Base-by-base conservation (phyloP, 176 grass and related monocot species). In the Tuctoria greenei region DNA sequence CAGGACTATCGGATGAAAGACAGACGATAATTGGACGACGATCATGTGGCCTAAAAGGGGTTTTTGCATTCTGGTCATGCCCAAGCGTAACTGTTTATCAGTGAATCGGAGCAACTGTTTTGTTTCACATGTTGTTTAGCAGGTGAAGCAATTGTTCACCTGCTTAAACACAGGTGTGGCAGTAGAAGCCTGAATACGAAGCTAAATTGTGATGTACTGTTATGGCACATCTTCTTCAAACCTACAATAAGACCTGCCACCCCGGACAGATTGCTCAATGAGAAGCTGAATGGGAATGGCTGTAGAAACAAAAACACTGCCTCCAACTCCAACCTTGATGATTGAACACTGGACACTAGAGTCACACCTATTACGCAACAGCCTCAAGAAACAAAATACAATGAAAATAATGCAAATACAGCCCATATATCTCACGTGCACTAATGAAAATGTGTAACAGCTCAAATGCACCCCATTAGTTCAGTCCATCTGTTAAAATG, bases 401-500 rank as follows among this genome's bases (percentile, higher is more conserved):
- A 7, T 23, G 7, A 21, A 54, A 23, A 54, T 21, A 54, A 54
- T 54, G 20, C 13, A 55, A 57, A 25, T 56, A 37, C 25, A 57
- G 42, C 63, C 41, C 64, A 49, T 8, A 60, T 41, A 25, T 40
- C 27, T 36, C 35, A 3, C 8, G 65, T 52, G 51, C 42, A 65
- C 38, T 50, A 20, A 21, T 10, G 4, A 17, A 51, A 61, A 55
- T 42, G 43, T 69, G 5, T 24, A 63, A 36, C 25, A 68, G 55
- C 24, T 61, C n/a, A 46, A 35, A 20, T 4, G 10, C 56, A 37
- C 20, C 13, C 59, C 36, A 37, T 47, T 7, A 7, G 17, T 8
- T 63, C 10, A 66, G 26, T 23, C 16, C 69, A 73, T 73, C 41
- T 49, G 9, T 58, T 21, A 58, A 73, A 81, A n/a, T 27, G 57